Evolutionary conservation across 148 eudicot genomes (phyloP), one percentile per base, ranked within the genome.

Genomic region (Cornus kousa): DNA sequence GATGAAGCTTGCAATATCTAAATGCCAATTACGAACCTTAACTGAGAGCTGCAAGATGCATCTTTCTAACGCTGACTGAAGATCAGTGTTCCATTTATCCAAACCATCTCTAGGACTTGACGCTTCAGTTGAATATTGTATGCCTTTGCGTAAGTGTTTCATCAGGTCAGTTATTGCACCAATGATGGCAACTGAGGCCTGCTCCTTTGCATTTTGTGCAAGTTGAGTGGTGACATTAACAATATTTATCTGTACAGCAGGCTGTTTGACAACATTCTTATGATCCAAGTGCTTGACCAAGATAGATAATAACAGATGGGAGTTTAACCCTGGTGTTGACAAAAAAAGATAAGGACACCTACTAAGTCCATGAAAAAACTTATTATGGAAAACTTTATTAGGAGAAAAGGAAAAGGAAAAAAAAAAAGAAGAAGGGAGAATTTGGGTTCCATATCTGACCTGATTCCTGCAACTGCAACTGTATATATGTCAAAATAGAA

Each of bases 271-370:
- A 81, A 89, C 87, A 85, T 83, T 86, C 84, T 89, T 94, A 84
- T 94, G 91, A 85, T 92, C 97, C 87, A 94, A 80, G 84, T 94
- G 97, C 87, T 94, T 94, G 84, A 90, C 88, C 93, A 92, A 81
- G 78, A 89, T 85, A 17, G 93, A 90, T 43, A 94, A 74, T 70
- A 94, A 76, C 78, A 89, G 83, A 79, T 94, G 92, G 68, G 97
- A 90, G 72, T 87, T 92, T 74, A 85, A 90, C 16, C 89, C 93
- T 83, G 88, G 77, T 20, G 74, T 77, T 14, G 50, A 77, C 23
- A 23, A 57, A 67, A 64, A 79, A 67, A 72, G 20, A 14, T 75
- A 60, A 74, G 37, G 31, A 62, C 1, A 62, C 8, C 7, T 3
- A 62, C 20, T n/a, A n/a, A 62, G 19, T 62, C 66, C 22, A n/a